Evolutionary conservation across 805 yeast species (phyloP), one percentile per base, ranked within the genome.

Genomic region (Myxozyma kluyveri): DNA sequence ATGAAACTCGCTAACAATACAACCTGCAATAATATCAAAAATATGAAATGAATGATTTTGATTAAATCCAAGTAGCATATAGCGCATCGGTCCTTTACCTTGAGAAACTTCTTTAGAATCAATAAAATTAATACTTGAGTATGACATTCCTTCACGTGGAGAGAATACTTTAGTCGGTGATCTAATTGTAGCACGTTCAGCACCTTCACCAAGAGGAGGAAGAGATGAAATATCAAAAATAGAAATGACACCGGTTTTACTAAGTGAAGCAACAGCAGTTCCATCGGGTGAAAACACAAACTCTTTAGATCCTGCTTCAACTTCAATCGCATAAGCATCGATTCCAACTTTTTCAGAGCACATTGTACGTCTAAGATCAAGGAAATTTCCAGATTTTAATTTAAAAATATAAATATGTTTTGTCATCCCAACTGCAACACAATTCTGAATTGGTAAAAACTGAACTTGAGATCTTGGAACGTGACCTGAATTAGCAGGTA

Each of bases 41-140:
- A 56, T 22, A 41, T 56, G 60, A 42, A 56, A 56, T 3, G 60
- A 54, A 17, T 49, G 53, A 35, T 56, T 56, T 33, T 56, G 51
- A 35, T 56, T 49, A 26, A 45, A 56, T 17, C 57, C 57, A 17
- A 56, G 46, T 9, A 56, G 54, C n/a, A 56, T 21, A 29, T 29
- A 56, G n/a, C 60, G 54, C 32, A 39, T 5, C 17, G 59, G 59
- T 29, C 39, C 43, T 33, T 54, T 53, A 6, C 54, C 51, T 27
- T 27, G 41, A 3, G 43, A 21, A 6, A 41, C 42, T 29, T 45
- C 51, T 0, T 57, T 47, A 12, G 60, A 38, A 35, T 56, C 60
- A 38, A 56, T 41, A 40, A 52, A 49, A 18, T 45, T 32, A 4
- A 56, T 21, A 38, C 50, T 44, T 29, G 40, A 37, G 39, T 56